Base-by-base conservation (phyloP, 2,329 filamentous ascomycete species). In the Phoma herbarum region DNA sequence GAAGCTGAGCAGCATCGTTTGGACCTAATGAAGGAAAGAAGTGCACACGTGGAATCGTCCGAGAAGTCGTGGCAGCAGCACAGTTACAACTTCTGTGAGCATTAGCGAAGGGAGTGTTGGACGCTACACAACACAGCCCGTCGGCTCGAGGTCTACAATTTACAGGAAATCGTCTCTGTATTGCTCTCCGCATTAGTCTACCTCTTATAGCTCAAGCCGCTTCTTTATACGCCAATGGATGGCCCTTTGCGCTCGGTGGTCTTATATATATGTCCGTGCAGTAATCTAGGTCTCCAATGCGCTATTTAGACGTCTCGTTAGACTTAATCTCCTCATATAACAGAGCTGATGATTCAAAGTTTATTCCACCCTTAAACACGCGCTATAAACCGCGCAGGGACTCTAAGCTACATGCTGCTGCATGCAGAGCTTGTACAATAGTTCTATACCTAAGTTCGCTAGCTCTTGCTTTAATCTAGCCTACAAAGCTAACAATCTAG, bases 1-100 rank as follows among this genome's bases (percentile, higher is more conserved):
- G 70, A 72, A 41, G 66, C 65, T 12, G 52, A 51, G 25, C 39
- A 61, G 18, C 63, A 68, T 47, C 48, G 66, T 12, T 12, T 31
- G 7, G 52, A 51, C 52, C 1, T 39, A n/a, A 39, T 39, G 35
- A 9, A 52, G 20, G 61, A 60, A 23, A 54, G 64, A 18, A 28
- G 58, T 14, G 44, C 39, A 5, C 59, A 61, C 28, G 18, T 23
- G 10, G 37, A n/a, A 11, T 29, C 51, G 12, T 29, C 53, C 1
- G 51, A 60, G 6, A 4, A 25, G 0, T 26, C 20, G 6, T 48
- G 44, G 46, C 22, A 42, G 9, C 6, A 16, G 14, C 45, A 56
- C n/a, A 9, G 11, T 1, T 50, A 50, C 23, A 28, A n/a, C 14
- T 50, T 50, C 23, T 56, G 52, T 18, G 52, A 56, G 12, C 52